Conservation (phyloP, 495 filamentous ascomycete genomes). For the Geoglossum glabrum region DNA sequence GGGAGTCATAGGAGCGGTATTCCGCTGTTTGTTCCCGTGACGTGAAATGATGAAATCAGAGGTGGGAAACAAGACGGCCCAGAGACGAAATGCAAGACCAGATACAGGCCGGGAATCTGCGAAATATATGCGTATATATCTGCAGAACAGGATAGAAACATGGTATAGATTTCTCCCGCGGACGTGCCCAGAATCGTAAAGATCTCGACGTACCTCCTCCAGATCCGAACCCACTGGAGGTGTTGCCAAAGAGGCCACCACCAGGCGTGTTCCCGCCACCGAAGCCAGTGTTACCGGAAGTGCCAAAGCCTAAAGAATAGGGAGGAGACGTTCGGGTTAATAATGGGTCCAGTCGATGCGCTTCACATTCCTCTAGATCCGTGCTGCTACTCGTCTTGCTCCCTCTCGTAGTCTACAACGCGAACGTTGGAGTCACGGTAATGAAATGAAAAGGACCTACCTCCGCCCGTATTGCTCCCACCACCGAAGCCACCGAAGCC, state of each 20-base stretch:
- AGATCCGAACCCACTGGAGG: constrained; percentile 32
- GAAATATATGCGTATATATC: neutral
- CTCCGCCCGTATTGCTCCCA: neutral
- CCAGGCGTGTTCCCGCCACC: constrained; percentile 16
- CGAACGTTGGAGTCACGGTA: neutral
- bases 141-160: neutral
- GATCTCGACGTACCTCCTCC: constrained; percentile 33
- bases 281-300: constrained; percentile 22
- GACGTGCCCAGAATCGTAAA: constrained; percentile 5
- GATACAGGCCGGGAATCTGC: neutral
- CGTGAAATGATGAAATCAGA: neutral
- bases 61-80: neutral
- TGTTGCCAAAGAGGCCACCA: constrained; percentile 27
- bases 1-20: no score
- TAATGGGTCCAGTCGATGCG: neutral
- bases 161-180: neutral
- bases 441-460: neutral
- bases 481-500: neutral
- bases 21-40: no score
- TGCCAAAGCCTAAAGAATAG: constrained; percentile 34
- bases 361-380: neutral
- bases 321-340: constrained; percentile 3
- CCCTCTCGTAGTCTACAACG: neutral
- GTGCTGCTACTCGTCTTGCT: neutral
- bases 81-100: neutral